phyloP scores from a whole-genome alignment of 768 basidiomycete genomes.

The Fibroporia radiculosa region DNA sequence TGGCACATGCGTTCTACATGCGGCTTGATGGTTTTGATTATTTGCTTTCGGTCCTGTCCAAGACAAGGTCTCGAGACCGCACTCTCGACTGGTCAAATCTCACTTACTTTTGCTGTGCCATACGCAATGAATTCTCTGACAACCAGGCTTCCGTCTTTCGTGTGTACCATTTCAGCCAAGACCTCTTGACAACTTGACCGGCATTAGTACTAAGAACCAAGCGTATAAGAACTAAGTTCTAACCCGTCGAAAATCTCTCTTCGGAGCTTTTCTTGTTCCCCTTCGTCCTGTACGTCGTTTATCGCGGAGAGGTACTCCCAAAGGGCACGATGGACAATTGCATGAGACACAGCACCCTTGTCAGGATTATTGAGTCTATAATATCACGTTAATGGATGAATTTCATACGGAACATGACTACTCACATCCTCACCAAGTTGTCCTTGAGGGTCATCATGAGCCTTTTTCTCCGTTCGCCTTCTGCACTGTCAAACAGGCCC shows the following conservation, averaged over 20 bases:
- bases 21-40: constrained; percentile 82
- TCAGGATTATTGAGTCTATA: constrained; percentile 85
- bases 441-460: constrained; percentile 65
- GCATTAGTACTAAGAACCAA: not conserved
- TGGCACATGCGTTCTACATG: constrained; percentile 83
- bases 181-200: constrained; percentile 66
- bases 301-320: constrained; percentile 78
- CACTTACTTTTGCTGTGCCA: constrained; percentile 70
- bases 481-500: constrained; percentile 58
- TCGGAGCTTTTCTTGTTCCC: constrained; percentile 65
- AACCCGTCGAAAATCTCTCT: constrained; percentile 79
- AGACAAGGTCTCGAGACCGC: not conserved
- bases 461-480: constrained; percentile 57
- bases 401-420: no score
- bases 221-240: constrained; percentile 12
- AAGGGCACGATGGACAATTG: constrained; percentile 79
- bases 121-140: constrained; percentile 80
- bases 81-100: no score
- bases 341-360: constrained; percentile 81
- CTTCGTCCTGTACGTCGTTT: constrained; percentile 46
- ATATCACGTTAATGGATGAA: not conserved
- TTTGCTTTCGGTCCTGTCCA: constrained; percentile 78
- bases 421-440: constrained; percentile 69
- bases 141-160: constrained; percentile 81
- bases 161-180: constrained; percentile 90